Evolutionary conservation across 352 stramenopile genomes (phyloP).

Genomic region (Elongisporangium anandrum): DNA sequence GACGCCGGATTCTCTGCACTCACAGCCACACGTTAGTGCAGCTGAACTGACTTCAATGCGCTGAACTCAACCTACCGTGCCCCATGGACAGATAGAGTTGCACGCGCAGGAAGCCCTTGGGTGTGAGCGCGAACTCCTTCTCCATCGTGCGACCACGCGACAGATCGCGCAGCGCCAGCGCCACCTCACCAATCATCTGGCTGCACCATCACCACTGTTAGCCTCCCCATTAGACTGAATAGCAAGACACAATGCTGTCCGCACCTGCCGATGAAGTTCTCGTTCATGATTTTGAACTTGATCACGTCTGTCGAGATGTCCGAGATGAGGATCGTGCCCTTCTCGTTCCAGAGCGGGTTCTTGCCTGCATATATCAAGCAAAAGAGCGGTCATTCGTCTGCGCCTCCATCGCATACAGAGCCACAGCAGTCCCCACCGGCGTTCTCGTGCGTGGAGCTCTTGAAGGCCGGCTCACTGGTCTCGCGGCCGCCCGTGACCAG

Average conservation of each 20-base stretch:
- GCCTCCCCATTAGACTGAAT: not conserved
- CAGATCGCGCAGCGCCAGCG: constrained; percentile 60
- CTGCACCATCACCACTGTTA: constrained; percentile 16
- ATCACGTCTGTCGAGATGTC: constrained; percentile 65
- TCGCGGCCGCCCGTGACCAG: constrained; percentile 52
- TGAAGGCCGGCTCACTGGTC: constrained; percentile 49
- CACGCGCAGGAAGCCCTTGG: constrained; percentile 65
- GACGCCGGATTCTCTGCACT: constrained; percentile 63
- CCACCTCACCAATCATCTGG: constrained; percentile 67
- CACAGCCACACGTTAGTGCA: not conserved
- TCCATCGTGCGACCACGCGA: constrained; percentile 73
- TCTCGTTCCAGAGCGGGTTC: constrained; percentile 71
- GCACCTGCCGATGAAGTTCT: constrained; percentile 79
- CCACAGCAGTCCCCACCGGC: constrained; percentile 25
- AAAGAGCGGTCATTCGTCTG: constrained; percentile 1
- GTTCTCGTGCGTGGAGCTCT: constrained; percentile 71
- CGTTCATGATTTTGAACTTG: constrained; percentile 68
- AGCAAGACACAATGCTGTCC: not conserved
- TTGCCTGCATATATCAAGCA: constrained; percentile 20
- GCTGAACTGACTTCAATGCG: not conserved
- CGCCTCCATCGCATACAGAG: not conserved
- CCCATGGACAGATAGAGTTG: constrained; percentile 66
- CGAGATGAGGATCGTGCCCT: constrained; percentile 62
- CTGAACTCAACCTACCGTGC: constrained; percentile 32
- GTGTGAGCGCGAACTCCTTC: constrained; percentile 71